These are phyloP conservation scores for Podaxis pistillaris DNA, from an alignment of 768 basidiomycete species.

Conservation along the genomic window DNA sequence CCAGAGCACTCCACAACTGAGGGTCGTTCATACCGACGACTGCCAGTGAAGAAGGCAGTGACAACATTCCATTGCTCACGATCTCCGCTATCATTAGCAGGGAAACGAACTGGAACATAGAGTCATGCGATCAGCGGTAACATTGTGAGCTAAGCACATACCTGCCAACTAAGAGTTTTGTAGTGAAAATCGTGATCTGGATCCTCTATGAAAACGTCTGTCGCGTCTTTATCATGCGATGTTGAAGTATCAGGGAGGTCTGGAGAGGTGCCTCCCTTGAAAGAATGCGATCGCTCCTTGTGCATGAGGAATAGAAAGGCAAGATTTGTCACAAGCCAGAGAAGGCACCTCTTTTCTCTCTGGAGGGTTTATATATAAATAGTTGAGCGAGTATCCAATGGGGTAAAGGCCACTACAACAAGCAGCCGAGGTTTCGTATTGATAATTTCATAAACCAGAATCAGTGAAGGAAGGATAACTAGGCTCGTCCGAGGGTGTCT, in stretches of 20 bases:
- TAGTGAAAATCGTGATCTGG: slow-evolving; percentile 46
- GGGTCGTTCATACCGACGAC: slow-evolving; percentile 39
- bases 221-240: slow-evolving; percentile 2
- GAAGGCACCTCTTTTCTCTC: background rate
- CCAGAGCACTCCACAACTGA: background rate
- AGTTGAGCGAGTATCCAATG: background rate
- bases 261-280: background rate
- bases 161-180: slow-evolving; percentile 54
- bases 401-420: too few relatives aligned
- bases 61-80: slow-evolving; percentile 55
- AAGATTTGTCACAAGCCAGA: background rate
- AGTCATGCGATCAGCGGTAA: background rate
- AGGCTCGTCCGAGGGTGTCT: too few relatives aligned
- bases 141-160: slow-evolving; percentile 13
- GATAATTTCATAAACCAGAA: too few relatives aligned
- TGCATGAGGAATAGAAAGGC: background rate
- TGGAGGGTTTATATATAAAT: background rate
- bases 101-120: slow-evolving; percentile 38
- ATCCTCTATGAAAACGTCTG: slow-evolving; percentile 45
- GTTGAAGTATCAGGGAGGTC: background rate
- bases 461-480: too few relatives aligned
- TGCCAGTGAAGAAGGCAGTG: slow-evolving; percentile 50
- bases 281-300: background rate
- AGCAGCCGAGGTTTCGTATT: too few relatives aligned
- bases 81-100: slow-evolving; percentile 58